phyloP scores from a whole-genome alignment of 2,329 filamentous ascomycete genomes.

The Graphium sp. region DNA sequence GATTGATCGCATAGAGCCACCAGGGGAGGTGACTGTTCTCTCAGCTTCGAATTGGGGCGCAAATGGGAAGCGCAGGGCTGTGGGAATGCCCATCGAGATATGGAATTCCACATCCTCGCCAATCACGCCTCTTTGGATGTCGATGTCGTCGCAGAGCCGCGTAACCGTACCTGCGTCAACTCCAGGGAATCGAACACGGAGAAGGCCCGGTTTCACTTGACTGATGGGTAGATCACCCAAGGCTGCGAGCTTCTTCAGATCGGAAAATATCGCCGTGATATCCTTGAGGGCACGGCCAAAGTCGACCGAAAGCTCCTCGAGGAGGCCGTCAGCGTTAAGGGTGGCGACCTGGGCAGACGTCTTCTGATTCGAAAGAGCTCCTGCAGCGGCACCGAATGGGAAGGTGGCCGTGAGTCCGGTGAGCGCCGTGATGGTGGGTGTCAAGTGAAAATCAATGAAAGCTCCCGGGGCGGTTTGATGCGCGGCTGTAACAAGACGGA shows the following conservation, averaged over 20 bases:
- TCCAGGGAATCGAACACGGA: constrained; percentile 80
- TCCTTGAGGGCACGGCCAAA: constrained; percentile 80
- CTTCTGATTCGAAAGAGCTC: constrained; percentile 6
- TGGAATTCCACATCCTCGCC: constrained; percentile 65
- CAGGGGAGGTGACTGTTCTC: constrained; percentile 24
- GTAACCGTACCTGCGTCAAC: constrained; percentile 75
- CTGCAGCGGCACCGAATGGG: constrained; percentile 11
- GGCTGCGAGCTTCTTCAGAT: constrained; percentile 59
- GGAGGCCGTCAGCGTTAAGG: constrained; percentile 66
- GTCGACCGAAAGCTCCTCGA: constrained; percentile 73
- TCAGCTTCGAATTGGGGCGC: constrained; percentile 36
- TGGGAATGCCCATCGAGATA: constrained; percentile 43
- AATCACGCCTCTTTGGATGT: constrained; percentile 65
- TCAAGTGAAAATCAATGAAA: constrained; percentile 75
- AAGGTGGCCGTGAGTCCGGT: constrained; percentile 48
- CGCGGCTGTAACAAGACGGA: constrained; percentile 45
- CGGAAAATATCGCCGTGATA: constrained; percentile 59
- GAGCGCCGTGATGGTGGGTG: constrained; percentile 79
- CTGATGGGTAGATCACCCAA: constrained; percentile 74
- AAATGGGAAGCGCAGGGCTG: constrained; percentile 75
- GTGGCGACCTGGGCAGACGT: constrained; percentile 32
- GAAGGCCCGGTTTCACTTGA: constrained; percentile 46
- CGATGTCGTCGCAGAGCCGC: constrained; percentile 68
- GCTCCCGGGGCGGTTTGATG: constrained; percentile 50
- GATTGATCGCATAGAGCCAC: constrained; percentile 27